phyloP scores from a whole-genome alignment of 306 rosid species.

The Dryas octopetala region DNA sequence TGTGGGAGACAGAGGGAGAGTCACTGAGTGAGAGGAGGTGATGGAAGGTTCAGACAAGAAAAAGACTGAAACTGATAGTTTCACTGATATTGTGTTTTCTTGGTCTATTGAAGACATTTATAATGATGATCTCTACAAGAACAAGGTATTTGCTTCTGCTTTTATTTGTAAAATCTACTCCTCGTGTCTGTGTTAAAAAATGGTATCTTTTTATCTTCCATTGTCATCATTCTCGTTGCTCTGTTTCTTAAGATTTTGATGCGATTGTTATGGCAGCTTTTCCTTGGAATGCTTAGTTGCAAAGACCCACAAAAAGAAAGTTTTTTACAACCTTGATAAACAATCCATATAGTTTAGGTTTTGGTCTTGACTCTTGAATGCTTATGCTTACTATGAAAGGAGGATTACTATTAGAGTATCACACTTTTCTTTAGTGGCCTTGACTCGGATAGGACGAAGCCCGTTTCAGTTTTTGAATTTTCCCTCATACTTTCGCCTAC shows the following conservation, averaged over 20 bases:
- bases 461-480: too few relatives aligned
- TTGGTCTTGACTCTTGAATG: too few relatives aligned
- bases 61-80: neutral
- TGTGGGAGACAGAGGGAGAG: conserved; percentile 1
- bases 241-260: neutral
- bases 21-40: conserved; percentile 11
- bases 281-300: too few relatives aligned
- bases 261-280: too few relatives aligned
- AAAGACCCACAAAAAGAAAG: too few relatives aligned
- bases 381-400: too few relatives aligned
- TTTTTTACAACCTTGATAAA: too few relatives aligned
- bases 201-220: neutral
- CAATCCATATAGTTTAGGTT: too few relatives aligned
- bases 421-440: too few relatives aligned
- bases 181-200: neutral
- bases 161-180: neutral
- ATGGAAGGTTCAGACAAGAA: conserved; percentile 37
- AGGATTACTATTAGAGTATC: too few relatives aligned
- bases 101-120: conserved; percentile 62
- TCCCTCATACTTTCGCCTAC: too few relatives aligned
- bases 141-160: conserved; percentile 33
- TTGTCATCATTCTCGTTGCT: neutral
- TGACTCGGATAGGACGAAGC: too few relatives aligned
- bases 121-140: conserved; percentile 37
- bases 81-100: conserved; percentile 42